Evolutionary conservation across 129 eudicot genomes (phyloP).

Genomic region (Glebionis coronaria): DNA sequence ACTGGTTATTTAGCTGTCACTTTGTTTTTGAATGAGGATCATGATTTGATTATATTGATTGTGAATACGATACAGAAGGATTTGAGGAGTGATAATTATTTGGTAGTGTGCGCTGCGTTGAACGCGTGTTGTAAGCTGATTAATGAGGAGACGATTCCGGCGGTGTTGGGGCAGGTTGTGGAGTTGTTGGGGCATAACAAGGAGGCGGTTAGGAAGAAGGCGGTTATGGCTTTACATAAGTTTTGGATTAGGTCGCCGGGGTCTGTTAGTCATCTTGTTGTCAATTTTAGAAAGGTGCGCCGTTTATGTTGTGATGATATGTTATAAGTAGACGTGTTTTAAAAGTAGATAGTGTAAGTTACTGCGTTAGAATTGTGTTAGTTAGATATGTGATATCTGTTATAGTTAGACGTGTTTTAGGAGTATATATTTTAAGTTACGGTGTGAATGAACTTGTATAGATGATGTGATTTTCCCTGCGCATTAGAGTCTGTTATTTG

Average conservation of each 20-base stretch:
- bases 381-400: too few relatives aligned
- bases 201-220: conserved; percentile 97
- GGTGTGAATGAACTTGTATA: too few relatives aligned
- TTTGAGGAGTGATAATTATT: conserved; percentile 82
- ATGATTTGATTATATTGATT: conserved; percentile 89
- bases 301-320: neutral
- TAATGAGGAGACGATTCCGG: conserved; percentile 98
- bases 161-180: conserved; percentile 87
- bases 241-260: conserved; percentile 74
- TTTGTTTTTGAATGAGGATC: conserved; percentile 88
- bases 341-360: too few relatives aligned
- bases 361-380: too few relatives aligned
- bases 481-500: too few relatives aligned
- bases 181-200: conserved; percentile 74
- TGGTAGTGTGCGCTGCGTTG: conserved; percentile 92
- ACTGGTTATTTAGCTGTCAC: conserved; percentile 96
- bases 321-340: too few relatives aligned
- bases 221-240: conserved; percentile 97
- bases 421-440: too few relatives aligned
- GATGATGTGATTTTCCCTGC: too few relatives aligned
- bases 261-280: conserved; percentile 67
- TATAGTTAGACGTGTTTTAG: too few relatives aligned
- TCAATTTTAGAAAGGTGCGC: conserved; percentile 80
- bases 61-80: conserved; percentile 99
- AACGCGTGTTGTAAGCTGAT: conserved; percentile 96